Evolutionary conservation across 306 rosid species (phyloP), one percentile per base, ranked within the genome.

Genomic region (Castanea crenata): DNA sequence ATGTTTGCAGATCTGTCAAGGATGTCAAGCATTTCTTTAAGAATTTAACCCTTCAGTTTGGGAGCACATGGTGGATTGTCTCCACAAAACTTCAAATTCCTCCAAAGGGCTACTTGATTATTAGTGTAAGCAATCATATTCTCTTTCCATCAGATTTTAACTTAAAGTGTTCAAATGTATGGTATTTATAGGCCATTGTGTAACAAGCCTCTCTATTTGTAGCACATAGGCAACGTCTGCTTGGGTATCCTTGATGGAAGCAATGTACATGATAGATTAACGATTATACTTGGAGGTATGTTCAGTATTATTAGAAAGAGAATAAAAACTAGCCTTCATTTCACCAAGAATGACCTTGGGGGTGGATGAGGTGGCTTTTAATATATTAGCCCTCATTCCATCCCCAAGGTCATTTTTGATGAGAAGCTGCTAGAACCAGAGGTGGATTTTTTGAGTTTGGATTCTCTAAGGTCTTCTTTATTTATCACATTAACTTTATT

Each of bases 211-310:
- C 29, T 34, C 76, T 51, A 38, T 73, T 20, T 87, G 79, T 90
- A 92, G 97, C 80, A 81, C 74, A 91, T 88, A 80, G 93, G 96
- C 78, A 88, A 92, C 74, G 93, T 92, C 46, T 92, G 97, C 88
- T 88, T 92, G 86, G 93, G 93, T 35, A 89, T 92, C 73, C 90
- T 92, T 32, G 93, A 92, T 5, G 96, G 96, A 76, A 88, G 92
- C 73, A 78, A 84, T 80, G 88, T 92, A 54, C 87, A 85, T 46
- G 97, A 86, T 74, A 96, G 93, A 80, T 86, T 92, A 34, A 73
- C 91, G 57, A 85, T 88, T 83, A 86, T 92, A 78, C 93, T 92
- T 55, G 97, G 96, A 89, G 97, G 97, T 90, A 87, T 54, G 65
- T 52, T 63, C 41, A 7, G 25, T 14, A n/a, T 80, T 71, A 71